Evolutionary conservation across 75 land plant species (phyloP).

Genomic region (Sequoiadendron giganteum): DNA sequence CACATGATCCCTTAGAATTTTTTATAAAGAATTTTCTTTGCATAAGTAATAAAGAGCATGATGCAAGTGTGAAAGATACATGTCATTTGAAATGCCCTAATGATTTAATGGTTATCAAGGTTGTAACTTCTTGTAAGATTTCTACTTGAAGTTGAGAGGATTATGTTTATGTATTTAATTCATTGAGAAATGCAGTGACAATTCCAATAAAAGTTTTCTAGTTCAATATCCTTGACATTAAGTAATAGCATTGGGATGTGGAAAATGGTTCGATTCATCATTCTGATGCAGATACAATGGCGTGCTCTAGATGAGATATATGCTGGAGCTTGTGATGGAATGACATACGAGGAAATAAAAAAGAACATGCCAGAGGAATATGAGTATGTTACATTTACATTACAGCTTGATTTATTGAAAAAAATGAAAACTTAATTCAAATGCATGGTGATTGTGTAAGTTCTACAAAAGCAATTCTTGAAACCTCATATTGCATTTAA

Average conservation of each 20-base stretch:
- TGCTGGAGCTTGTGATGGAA: constrained; percentile 98
- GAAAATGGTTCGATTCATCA: neutral
- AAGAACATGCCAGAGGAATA: constrained; percentile 99
- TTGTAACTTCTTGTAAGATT: neutral
- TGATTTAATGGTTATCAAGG: neutral
- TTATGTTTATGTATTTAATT: neutral
- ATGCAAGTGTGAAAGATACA: neutral
- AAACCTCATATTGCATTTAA: neutral
- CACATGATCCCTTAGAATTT: neutral
- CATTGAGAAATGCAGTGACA: neutral
- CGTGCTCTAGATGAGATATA: constrained; percentile 98
- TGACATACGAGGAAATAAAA: constrained; percentile 98
- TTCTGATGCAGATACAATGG: constrained; percentile 88
- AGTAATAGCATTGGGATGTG: constrained; percentile 1
- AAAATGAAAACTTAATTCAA: neutral
- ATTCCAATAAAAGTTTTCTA: neutral
- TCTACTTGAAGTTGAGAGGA: neutral
- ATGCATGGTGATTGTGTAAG: neutral
- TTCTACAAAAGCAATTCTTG: neutral
- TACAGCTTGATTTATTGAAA: neutral
- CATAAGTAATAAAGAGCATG: neutral
- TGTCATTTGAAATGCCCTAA: neutral
- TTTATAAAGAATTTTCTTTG: neutral
- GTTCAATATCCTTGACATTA: neutral
- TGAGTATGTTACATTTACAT: constrained; percentile 44